Evolutionary conservation across 2,329 filamentous ascomycete genomes (phyloP).

Genomic region (Cladosporium austrohemisphaericum): DNA sequence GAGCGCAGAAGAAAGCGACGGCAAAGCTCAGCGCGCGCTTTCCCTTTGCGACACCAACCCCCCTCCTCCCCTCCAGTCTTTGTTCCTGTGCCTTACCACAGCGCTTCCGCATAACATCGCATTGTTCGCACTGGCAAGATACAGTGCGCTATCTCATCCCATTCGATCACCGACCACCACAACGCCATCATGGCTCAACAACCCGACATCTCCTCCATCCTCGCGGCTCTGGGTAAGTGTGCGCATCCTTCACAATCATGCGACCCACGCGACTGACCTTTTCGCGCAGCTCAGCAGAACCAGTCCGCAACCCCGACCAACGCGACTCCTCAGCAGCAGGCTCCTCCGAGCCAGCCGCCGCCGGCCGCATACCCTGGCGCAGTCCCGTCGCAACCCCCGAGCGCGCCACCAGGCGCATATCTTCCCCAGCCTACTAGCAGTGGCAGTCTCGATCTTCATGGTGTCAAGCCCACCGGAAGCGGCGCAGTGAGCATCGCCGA

Average conservation of each 20-base stretch:
- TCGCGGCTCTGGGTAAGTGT: constrained; percentile 48
- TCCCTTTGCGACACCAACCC: constrained; percentile 6
- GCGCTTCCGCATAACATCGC: too few species aligned
- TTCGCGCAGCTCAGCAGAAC: constrained; percentile 45
- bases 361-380: constrained; percentile 32
- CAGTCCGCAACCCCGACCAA: constrained; percentile 20
- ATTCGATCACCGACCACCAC: not conserved
- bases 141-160: too few species aligned
- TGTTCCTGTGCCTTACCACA: too few species aligned
- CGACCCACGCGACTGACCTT: constrained; percentile 12
- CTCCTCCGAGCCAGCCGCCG: constrained; percentile 43
- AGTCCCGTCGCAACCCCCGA: constrained; percentile 35
- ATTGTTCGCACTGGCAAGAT: too few species aligned
- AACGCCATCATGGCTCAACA: constrained; percentile 40
- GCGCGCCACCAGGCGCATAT: constrained; percentile 28
- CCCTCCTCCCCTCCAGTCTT: constrained; percentile 8
- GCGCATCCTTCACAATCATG: not conserved
- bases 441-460: constrained; percentile 74
- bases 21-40: constrained; percentile 7
- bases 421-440: constrained; percentile 68
- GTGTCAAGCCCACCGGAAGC: constrained; percentile 73
- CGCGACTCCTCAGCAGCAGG: constrained; percentile 27
- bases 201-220: constrained; percentile 49
- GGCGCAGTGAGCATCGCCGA: constrained; percentile 81
- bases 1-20: not conserved